Conservation (phyloP, 2,329 filamentous ascomycete genomes). For the Phialophora macrospora region DNA sequence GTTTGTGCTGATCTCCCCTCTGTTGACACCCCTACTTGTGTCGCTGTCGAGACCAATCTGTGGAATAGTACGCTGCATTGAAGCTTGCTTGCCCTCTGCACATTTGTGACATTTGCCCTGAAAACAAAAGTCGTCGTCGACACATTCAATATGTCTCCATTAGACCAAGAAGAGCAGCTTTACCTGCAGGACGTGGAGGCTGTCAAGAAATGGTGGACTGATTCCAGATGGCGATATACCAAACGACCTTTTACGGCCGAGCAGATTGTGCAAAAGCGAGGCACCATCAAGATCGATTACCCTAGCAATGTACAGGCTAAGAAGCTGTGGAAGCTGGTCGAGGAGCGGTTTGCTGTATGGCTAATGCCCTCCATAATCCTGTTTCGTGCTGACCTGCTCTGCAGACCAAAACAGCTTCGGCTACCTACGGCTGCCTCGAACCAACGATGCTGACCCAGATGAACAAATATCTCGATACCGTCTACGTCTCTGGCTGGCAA, state of each 20-base stretch:
- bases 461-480: slow-evolving; percentile 97
- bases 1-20: not conserved
- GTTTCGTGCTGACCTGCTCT: slow-evolving; percentile 1
- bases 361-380: not conserved
- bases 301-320: slow-evolving; percentile 86
- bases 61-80: not conserved
- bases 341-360: slow-evolving; percentile 79
- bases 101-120: slow-evolving; percentile 26
- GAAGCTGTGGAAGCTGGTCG: slow-evolving; percentile 92
- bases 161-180: slow-evolving; percentile 72
- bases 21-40: not conserved
- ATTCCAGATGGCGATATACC: slow-evolving; percentile 89
- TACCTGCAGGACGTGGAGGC: slow-evolving; percentile 83
- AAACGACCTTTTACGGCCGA: slow-evolving; percentile 93
- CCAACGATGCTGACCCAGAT: slow-evolving; percentile 99
- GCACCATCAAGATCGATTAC: slow-evolving; percentile 87
- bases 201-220: slow-evolving; percentile 92
- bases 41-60: not conserved
- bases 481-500: slow-evolving; percentile 99
- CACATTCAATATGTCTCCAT: slow-evolving; percentile 46
- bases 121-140: slow-evolving; percentile 27
- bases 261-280: slow-evolving; percentile 94
- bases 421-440: slow-evolving; percentile 95
- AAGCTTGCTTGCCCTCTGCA: slow-evolving; percentile 1
- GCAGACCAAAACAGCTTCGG: slow-evolving; percentile 82